These are phyloP conservation scores for Coffea humblotiana DNA, from an alignment of 305 asterid species.

Conservation along the genomic window DNA sequence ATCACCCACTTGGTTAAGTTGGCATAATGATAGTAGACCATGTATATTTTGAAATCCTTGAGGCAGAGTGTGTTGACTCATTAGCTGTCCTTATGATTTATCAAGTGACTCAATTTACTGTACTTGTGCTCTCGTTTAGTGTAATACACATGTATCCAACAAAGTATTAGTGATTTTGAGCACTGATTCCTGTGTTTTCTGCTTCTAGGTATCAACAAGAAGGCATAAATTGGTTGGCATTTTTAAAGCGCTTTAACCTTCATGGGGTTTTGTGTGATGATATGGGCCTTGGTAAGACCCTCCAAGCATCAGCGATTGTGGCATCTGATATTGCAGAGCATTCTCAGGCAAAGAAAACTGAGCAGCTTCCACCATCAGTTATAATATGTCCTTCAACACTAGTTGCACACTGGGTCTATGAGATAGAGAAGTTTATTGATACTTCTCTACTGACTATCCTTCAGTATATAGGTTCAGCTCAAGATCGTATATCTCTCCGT, in stretches of 20 bases:
- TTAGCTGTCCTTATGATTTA: no score
- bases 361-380: conserved; percentile 70
- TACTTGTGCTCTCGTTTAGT: neutral
- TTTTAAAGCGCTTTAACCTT: conserved; percentile 91
- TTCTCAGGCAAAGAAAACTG: conserved; percentile 51
- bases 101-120: neutral
- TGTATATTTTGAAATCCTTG: neutral
- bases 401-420: conserved; percentile 98
- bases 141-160: no score
- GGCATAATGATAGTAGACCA: no score
- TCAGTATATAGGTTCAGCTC: conserved; percentile 96
- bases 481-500: conserved; percentile 72
- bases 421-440: conserved; percentile 97
- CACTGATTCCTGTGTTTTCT: conserved; percentile 11
- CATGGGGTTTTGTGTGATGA: conserved; percentile 98
- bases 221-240: conserved; percentile 98
- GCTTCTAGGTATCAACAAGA: conserved; percentile 94
- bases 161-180: neutral
- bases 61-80: neutral
- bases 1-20: neutral
- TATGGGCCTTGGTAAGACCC: conserved; percentile 99
- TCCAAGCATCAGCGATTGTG: conserved; percentile 92
- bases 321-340: conserved; percentile 94
- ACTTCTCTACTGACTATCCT: conserved; percentile 82
- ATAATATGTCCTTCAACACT: conserved; percentile 95